phyloP scores from a whole-genome alignment of 345 rosid genomes.

The Brassica nigra region DNA sequence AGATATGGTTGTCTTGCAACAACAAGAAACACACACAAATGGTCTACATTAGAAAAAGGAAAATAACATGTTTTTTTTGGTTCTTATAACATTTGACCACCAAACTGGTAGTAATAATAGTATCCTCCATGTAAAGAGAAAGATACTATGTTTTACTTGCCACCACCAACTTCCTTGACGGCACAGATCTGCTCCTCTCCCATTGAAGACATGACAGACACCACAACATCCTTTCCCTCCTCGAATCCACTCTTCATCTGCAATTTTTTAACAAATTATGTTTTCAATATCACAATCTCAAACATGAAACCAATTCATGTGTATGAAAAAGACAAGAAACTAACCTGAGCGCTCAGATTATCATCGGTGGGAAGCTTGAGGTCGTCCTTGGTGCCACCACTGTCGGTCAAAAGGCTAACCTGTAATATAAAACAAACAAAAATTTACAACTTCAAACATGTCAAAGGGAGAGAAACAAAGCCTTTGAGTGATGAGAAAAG shows the following conservation, averaged over 20 bases:
- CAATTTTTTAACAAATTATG: no score
- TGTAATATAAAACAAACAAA: background rate
- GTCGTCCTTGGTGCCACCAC: constrained; percentile 71
- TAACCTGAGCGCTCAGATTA: constrained; percentile 59
- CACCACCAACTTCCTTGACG: constrained; percentile 73
- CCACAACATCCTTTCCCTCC: constrained; percentile 79
- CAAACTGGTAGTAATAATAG: no score
- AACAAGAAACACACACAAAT: constrained; percentile 32
- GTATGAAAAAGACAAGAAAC: constrained; percentile 1
- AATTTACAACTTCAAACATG: no score
- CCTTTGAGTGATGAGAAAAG: no score
- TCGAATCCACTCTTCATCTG: constrained; percentile 77
- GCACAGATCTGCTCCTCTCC: constrained; percentile 93
- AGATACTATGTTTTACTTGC: constrained; percentile 37
- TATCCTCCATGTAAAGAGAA: no score
- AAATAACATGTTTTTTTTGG: constrained; percentile 3
- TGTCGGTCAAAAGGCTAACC: constrained; percentile 77
- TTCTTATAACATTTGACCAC: background rate
- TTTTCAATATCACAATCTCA: background rate
- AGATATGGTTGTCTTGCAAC: constrained; percentile 33
- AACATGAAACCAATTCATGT: background rate
- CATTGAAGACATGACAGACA: constrained; percentile 83
- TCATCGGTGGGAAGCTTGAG: constrained; percentile 84
- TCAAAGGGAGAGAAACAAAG: no score
- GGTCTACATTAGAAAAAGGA: constrained; percentile 30